Evolutionary conservation across 805 yeast species (phyloP), one percentile per base, ranked within the genome.

Genomic region (Candida oleophila): DNA sequence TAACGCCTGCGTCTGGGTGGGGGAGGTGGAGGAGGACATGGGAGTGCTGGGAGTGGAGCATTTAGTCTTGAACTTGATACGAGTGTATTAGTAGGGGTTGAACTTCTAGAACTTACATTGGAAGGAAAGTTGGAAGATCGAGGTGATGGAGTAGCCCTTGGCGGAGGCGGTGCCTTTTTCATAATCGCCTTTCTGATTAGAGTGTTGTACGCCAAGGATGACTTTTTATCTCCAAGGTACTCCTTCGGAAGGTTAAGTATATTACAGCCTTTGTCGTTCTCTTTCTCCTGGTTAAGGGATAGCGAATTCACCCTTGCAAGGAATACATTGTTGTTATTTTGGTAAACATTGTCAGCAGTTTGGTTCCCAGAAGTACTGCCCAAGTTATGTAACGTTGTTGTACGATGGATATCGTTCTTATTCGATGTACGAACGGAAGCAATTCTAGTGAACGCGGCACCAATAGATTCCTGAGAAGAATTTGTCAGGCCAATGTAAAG

Each of bases 161-260:
- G 75, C 4, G 75, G 75, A 3, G 74, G 73, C 1, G 77, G 74
- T 1, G 74, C 66, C 43, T 57, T 62, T 47, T 69, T 69, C 42
- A 45, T 59, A 41, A 55, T 48, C 12, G 73, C 71, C 44, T 69
- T 70, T 38, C 59, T 47, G 7, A 49, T 56, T 41, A 60, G 48
- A 49, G 50, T 59, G 4, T 64, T 55, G 1, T 64, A 60, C 3
- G 57, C 51, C 9, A 53, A 49, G 12, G 62, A 49, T 3, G 52
- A 49, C 19, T 45, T 46, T 62, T 60, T 16, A 50, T 48, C 14
- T 53, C 45, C 30, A 49, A 57, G 55, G 47, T 64, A 69, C 46
- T 67, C 71, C 20, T 52, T 60, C 1, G 74, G 73, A 22, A 69
- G 38, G 48, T 65, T 65, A 22, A 69, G 57, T n/a, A 68, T 57